Base-by-base conservation (phyloP, 1,284 basidiomycete genomes). In the Pseudomicrostroma phylloplanum region DNA sequence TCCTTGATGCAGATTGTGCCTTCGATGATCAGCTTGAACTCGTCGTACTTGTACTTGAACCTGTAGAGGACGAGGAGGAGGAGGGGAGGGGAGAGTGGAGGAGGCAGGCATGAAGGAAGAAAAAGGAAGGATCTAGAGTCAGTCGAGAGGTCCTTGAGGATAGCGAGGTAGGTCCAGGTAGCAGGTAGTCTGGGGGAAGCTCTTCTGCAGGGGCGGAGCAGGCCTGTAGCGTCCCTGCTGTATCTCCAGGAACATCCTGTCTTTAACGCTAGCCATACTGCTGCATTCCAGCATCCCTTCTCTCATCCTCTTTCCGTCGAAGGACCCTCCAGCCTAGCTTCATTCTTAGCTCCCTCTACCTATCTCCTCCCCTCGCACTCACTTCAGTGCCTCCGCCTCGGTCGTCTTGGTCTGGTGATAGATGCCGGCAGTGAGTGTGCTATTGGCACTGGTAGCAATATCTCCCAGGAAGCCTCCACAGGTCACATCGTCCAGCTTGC, bases 1-100 rank as follows among this genome's bases (percentile, higher is more conserved):
- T 65, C 62, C 36, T 59, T 65, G 58, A 65, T 42, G 56, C 64
- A 62, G 15, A 65, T 56, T n/a, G 65, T 62, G 23, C 64, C 64
- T 23, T 65, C 64, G 42, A 65, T 40, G 51, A 65, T 53, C 21
- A 65, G 57, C 48, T 65, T 65, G 41, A 65, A 23, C 42, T 65
- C 64, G 39, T 65, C 64, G 36, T 65, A 55, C 59, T 54, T 60
- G 59, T 62, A 63, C 36, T 41, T 63, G 42, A 60, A 62, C 11
- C 46, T 39, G 40, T 15, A 56, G 49, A 2, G 49, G 30, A 36
- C 3, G 30, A 36, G 4, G 15, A 12, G 17, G 12, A 12, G 43
- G 43, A 17, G 43, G 43, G 43, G 11, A n/a, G 41, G 41, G 11
- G 41, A 42, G 41, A n/a, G 41, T n/a, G 51, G 23, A 53, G 51